These are phyloP conservation scores for Camelina sativa DNA, from an alignment of 345 rosid genomes.

Conservation along the genomic window DNA sequence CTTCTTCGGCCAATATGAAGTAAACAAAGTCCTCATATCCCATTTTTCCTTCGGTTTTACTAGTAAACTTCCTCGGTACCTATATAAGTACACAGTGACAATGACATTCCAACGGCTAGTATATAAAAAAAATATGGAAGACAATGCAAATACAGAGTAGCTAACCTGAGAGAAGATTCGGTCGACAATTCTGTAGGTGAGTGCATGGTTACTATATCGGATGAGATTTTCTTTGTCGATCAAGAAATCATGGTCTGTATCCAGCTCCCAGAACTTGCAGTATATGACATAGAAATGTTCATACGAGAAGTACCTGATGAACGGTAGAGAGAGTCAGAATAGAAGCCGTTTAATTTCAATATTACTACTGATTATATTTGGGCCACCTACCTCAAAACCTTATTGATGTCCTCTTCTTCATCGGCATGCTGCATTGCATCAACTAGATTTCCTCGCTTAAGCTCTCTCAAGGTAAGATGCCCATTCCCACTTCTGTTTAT, in stretches of 20 bases:
- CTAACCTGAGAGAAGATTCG: slow-evolving; percentile 93
- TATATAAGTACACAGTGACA: slow-evolving; percentile 39
- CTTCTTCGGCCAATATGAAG: slow-evolving; percentile 95
- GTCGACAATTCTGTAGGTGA: slow-evolving; percentile 94
- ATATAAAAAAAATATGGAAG: neutral
- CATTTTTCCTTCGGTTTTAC: slow-evolving; percentile 90
- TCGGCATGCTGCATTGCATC: slow-evolving; percentile 94
- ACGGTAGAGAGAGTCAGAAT: neutral
- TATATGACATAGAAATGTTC: slow-evolving; percentile 96
- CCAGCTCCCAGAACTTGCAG: slow-evolving; percentile 99
- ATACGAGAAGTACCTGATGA: slow-evolving; percentile 85
- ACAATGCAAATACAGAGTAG: slow-evolving; percentile 31
- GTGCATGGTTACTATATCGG: slow-evolving; percentile 97
- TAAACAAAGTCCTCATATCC: slow-evolving; percentile 96
- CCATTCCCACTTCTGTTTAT: slow-evolving; percentile 92
- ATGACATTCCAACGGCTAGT: slow-evolving; percentile 8
- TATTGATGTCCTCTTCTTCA: slow-evolving; percentile 98
- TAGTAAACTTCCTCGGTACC: slow-evolving; percentile 86
- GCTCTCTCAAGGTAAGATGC: slow-evolving; percentile 82
- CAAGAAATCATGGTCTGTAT: slow-evolving; percentile 96
- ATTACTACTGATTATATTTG: neutral
- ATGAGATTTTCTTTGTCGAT: slow-evolving; percentile 98
- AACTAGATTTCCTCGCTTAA: slow-evolving; percentile 87
- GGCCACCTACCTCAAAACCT: slow-evolving; percentile 77
- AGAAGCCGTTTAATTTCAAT: neutral